These are phyloP conservation scores for Saccharomyces hybrid DNA, from an alignment of 1,139 yeast species.

Conservation along the genomic window DNA sequence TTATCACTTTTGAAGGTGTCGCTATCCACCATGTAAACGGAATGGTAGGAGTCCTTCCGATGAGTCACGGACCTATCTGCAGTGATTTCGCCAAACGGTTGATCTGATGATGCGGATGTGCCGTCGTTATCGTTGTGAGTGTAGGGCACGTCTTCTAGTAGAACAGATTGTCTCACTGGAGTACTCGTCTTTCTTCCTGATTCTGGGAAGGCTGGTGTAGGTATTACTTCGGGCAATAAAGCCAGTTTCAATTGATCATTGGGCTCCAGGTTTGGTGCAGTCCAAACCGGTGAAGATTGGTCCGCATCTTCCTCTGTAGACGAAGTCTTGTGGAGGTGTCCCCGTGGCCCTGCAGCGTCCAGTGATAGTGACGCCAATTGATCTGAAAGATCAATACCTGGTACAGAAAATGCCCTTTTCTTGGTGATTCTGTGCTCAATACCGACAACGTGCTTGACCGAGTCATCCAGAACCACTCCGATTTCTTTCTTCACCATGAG, in stretches of 20 bases:
- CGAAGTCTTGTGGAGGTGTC: neutral
- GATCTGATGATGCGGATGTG: neutral
- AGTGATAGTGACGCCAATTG: conserved; percentile 7
- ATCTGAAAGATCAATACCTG: conserved; percentile 8
- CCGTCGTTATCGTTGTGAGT: neutral
- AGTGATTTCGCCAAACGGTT: conserved; percentile 8
- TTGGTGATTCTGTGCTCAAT: conserved; percentile 9
- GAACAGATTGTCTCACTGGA: neutral
- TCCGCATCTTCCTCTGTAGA: conserved; percentile 11
- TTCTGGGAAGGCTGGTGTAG: conserved; percentile 10
- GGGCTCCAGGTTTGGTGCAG: conserved; percentile 34
- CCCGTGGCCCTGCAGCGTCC: neutral
- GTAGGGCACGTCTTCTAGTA: neutral
- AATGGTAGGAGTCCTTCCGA: conserved; percentile 34
- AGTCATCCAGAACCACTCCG: conserved; percentile 24
- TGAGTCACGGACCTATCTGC: conserved; percentile 21
- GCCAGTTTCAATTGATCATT: conserved; percentile 34
- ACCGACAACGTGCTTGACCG: conserved; percentile 7
- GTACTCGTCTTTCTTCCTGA: conserved; percentile 2
- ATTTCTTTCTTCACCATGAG: conserved; percentile 31
- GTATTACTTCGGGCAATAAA: conserved; percentile 10
- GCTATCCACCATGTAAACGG: conserved; percentile 30
- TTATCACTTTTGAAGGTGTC: conserved; percentile 23
- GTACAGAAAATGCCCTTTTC: conserved; percentile 28
- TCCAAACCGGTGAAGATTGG: conserved; percentile 31